Conservation (phyloP, 345 rosid genomes). For the Carallia pectinifolia region DNA sequence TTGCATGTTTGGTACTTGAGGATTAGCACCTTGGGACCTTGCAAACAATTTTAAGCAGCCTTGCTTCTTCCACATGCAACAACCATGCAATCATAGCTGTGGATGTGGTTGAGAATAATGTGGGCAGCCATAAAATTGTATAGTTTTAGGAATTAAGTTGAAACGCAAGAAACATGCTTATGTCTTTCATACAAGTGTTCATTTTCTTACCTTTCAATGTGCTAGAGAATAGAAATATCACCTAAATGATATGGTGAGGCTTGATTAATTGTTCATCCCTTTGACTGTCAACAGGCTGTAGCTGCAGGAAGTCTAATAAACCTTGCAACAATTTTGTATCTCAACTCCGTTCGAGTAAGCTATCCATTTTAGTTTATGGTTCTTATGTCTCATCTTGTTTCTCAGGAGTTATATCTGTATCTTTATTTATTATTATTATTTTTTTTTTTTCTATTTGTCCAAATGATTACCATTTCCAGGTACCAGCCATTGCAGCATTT, state of each 20-base stretch:
- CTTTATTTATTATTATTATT: background rate
- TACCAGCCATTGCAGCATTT: slow-evolving; percentile 69
- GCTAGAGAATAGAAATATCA: background rate
- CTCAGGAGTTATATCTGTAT: background rate
- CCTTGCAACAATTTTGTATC: slow-evolving; percentile 86
- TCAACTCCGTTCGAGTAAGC: slow-evolving; percentile 82
- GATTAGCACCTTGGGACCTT: background rate
- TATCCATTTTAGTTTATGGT: background rate
- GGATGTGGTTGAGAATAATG: background rate
- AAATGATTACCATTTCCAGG: slow-evolving; percentile 39
- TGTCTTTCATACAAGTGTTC: background rate
- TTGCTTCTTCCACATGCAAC: background rate
- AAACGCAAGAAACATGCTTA: background rate
- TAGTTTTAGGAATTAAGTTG: background rate
- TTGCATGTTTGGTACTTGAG: background rate
- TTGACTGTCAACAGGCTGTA: slow-evolving; percentile 63
- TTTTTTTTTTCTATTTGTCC: background rate
- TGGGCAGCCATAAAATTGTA: background rate
- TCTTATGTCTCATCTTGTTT: background rate
- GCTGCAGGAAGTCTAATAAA: slow-evolving; percentile 95
- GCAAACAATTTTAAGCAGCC: too few species aligned
- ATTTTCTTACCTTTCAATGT: background rate
- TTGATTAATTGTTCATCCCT: slow-evolving; percentile 5
- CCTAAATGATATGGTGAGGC: background rate
- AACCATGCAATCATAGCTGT: background rate